Evolutionary conservation across 495 filamentous ascomycete genomes (phyloP).

Genomic region (Pseudevernia furfuracea): DNA sequence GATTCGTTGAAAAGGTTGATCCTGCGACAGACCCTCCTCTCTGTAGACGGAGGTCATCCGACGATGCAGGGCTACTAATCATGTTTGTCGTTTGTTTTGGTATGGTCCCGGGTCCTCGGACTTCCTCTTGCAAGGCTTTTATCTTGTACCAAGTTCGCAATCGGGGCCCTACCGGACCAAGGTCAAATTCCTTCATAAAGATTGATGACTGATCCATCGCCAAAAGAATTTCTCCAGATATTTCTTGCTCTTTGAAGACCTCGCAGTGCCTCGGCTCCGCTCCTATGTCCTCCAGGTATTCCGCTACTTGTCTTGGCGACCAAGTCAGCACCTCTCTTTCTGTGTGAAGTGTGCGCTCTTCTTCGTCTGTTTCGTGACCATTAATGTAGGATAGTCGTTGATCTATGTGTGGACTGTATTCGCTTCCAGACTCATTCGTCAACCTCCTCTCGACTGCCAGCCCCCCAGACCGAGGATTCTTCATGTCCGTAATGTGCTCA

Average conservation of each 20-base stretch:
- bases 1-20: constrained; percentile 27
- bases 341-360: constrained; percentile 48
- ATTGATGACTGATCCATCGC: constrained; percentile 91
- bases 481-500: constrained; percentile 94
- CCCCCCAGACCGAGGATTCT: constrained; percentile 58
- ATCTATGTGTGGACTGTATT: constrained; percentile 73
- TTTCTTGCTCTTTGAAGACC: constrained; percentile 93
- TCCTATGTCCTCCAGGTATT: constrained; percentile 71
- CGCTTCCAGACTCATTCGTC: constrained; percentile 77
- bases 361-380: constrained; percentile 77
- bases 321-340: constrained; percentile 63
- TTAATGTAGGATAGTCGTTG: constrained; percentile 82
- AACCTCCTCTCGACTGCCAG: constrained; percentile 44
- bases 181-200: constrained; percentile 89
- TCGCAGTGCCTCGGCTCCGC: constrained; percentile 83
- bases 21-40: constrained; percentile 34
- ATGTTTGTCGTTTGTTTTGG: constrained; percentile 28
- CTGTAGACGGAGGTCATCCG: constrained; percentile 38
- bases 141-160: constrained; percentile 95
- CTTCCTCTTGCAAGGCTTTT: constrained; percentile 78
- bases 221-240: constrained; percentile 83
- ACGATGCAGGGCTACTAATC: constrained; percentile 26
- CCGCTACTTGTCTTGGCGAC: constrained; percentile 70
- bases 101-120: constrained; percentile 39
- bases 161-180: constrained; percentile 81